Base-by-base conservation (phyloP, 2,329 filamentous ascomycete species). In the Rhynchosporium agropyri region DNA sequence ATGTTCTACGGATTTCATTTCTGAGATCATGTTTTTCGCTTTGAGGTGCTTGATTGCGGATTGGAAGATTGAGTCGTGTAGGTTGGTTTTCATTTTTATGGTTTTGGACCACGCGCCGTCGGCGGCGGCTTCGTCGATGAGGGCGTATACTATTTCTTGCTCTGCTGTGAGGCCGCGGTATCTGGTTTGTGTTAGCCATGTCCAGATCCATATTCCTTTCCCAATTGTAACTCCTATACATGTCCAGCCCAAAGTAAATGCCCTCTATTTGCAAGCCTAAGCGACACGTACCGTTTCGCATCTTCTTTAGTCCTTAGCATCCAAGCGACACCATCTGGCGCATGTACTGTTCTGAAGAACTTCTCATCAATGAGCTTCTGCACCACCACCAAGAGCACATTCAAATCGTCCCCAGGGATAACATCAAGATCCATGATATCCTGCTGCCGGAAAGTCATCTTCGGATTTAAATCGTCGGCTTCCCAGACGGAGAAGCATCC, bases 81-180 rank as follows among this genome's bases (percentile, higher is more conserved):
- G 85, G 76, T 91, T 90, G 62, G 92, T 88, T 65, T 88, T 87
- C 69, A 83, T 83, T 75, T 93, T 91, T 70, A 99, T 88, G 13
- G 87, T 89, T 74, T 92, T 91, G 65, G 89, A 89, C 95, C 95
- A 99, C 72, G 97, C 91, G 65, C 94, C 95, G 71, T 92, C 89
- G 68, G 86, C 84, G 67, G 90, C 91, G 36, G 90, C 88, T 70
- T 91, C 89, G 77, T 98, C 94, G 74, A 99, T 94, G 70, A 91
- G 85, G 68, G 88, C 86, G 82, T 96, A 98, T 31, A 98, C 89
- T 73, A 97, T 83, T 73, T 87, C 85, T 77, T 89, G 84, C 70
- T 98, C 94, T 72, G 94, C 86, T 64, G 85, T 84, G 66, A 86
- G 83, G 64, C 80, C 79, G 68, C 83, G 83, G 75, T 86, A 87